Percentiles rank a stretch among this genome's conserved stretches.
Conservation (phyloP, 805 yeast genomes). For the Lipomyces orientalis region DNA sequence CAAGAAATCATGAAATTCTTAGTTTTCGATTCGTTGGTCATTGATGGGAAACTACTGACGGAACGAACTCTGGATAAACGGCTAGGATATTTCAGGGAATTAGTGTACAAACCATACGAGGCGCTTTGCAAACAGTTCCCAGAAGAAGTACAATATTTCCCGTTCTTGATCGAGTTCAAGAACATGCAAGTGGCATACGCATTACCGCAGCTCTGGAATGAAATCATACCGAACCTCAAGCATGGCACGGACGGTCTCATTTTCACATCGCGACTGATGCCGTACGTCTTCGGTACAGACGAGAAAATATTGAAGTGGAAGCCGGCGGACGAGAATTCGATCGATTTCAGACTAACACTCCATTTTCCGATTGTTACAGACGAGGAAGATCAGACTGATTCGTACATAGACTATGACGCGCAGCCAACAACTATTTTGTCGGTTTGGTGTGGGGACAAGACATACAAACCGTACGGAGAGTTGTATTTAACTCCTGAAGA, state of each 20-base stretch:
- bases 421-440: constrained; percentile 71
- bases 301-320: constrained; percentile 90
- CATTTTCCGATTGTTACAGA: constrained; percentile 59
- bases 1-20: constrained; percentile 72
- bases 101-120: constrained; percentile 81
- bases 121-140: constrained; percentile 72
- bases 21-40: constrained; percentile 88
- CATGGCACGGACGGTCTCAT: constrained; percentile 94
- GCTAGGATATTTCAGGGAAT: constrained; percentile 82
- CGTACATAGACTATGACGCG: constrained; percentile 78
- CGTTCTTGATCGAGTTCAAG: constrained; percentile 85
- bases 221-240: constrained; percentile 68
- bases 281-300: constrained; percentile 90
- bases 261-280: constrained; percentile 87
- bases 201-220: constrained; percentile 73
- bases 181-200: constrained; percentile 85
- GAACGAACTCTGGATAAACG: constrained; percentile 78
- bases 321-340: constrained; percentile 92
- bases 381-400: constrained; percentile 49
- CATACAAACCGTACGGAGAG: constrained; percentile 70
- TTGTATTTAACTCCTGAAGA: constrained; percentile 69
- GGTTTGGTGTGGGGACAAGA: constrained; percentile 76
- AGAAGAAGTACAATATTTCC: constrained; percentile 73
- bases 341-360: constrained; percentile 79
- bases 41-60: constrained; percentile 74